These are phyloP conservation scores for Alternaria tenuissima DNA, from an alignment of 2,329 filamentous ascomycete genomes.

Conservation along the genomic window DNA sequence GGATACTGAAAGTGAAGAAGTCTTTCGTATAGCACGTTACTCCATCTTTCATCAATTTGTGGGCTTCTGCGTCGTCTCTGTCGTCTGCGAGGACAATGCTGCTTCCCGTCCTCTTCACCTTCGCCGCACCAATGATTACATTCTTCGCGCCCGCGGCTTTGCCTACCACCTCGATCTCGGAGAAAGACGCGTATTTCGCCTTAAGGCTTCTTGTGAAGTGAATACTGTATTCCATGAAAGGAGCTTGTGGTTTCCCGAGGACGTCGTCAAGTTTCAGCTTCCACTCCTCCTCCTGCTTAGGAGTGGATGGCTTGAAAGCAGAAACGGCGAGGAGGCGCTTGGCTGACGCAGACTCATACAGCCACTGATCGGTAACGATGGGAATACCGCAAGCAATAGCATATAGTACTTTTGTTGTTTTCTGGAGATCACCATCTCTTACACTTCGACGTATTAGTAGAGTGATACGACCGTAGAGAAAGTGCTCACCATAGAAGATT, in stretches of 20 bases:
- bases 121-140: conserved; percentile 31
- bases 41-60: conserved; percentile 43
- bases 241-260: conserved; percentile 44
- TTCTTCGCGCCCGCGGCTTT: conserved; percentile 49
- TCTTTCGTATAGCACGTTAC: conserved; percentile 54
- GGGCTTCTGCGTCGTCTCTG: conserved; percentile 48
- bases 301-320: conserved; percentile 45
- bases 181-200: conserved; percentile 43
- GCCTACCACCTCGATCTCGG: conserved; percentile 51
- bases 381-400: conserved; percentile 54
- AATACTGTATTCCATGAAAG: conserved; percentile 59
- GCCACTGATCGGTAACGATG: conserved; percentile 59
- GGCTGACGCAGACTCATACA: conserved; percentile 50
- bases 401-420: conserved; percentile 57
- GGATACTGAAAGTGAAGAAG: conserved; percentile 53
- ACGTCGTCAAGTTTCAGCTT: conserved; percentile 46
- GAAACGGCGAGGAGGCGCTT: conserved; percentile 47
- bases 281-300: conserved; percentile 51
- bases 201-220: conserved; percentile 58
- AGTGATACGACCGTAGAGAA: background rate
- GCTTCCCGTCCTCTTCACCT: conserved; percentile 30
- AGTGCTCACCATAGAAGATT: conserved; percentile 45
- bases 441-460: conserved; percentile 45
- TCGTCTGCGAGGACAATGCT: conserved; percentile 52
- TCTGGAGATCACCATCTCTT: conserved; percentile 49